Conservation (phyloP, 176 grass and related monocot genomes). For the Bolboschoenus planiculmis region DNA sequence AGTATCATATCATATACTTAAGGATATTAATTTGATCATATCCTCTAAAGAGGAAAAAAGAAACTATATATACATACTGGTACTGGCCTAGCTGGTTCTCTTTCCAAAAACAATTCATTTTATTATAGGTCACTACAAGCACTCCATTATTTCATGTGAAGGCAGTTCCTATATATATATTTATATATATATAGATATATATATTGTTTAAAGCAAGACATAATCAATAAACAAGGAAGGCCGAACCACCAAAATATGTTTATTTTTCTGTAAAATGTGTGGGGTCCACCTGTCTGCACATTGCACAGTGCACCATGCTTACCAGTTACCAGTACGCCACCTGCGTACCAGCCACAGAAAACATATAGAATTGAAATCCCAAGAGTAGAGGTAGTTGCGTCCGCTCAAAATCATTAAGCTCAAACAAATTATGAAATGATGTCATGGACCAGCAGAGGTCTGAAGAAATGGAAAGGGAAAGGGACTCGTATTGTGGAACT, state of each 20-base stretch:
- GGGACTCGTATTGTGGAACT: neutral
- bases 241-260: neutral
- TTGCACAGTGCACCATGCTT: neutral
- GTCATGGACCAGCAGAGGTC: neutral
- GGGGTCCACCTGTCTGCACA: neutral
- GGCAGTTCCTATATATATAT: no score
- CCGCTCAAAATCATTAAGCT: neutral
- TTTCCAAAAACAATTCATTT: neutral
- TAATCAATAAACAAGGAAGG: neutral
- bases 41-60: neutral
- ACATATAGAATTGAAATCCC: neutral
- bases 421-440: neutral
- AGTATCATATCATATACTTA: neutral
- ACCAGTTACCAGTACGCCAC: neutral
- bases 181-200: no score
- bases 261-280: neutral
- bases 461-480: neutral
- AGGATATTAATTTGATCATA: constrained; percentile 1
- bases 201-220: constrained; percentile 17
- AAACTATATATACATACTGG: neutral
- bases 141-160: constrained; percentile 11
- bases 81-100: neutral
- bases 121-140: neutral
- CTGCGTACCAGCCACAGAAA: neutral
- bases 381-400: neutral